Base-by-base conservation (phyloP, 805 yeast genomes). In the Jamesozyma piceae region DNA sequence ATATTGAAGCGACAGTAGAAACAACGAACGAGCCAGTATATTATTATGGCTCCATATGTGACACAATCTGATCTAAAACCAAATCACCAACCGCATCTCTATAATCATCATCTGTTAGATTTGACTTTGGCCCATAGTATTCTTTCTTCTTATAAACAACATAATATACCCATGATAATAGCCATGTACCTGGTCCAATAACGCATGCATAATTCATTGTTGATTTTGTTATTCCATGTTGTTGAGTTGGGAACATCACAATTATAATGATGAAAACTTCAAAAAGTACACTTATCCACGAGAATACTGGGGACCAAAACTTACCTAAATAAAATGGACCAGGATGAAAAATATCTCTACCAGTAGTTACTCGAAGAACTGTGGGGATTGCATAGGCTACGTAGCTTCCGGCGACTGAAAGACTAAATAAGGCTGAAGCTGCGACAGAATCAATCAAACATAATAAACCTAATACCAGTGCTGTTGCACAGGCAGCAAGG, bases 181-280 rank as follows among this genome's bases (percentile, higher is more conserved):
- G 46, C 82, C 85, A 77, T 14, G 73, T 70, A 21, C 78, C 78
- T 21, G 76, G 75, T 30, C 77, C 80, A 45, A 82, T 75, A 4
- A 77, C 85, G 53, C 73, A 72, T 1, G 87, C 75, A 55, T 82
- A 83, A 61, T 83, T 83, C 92, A 83, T 82, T 5, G 74, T 62
- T 0, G 62, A 60, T 43, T 65, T 67, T 10, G 51, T 46, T 5
- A 60, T 52, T 15, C 47, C 47, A 27, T 49, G 48, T 39, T 59
- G 59, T 18, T 71, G 63, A 27, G 54, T 39, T 26, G 92, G 90
- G 66, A 81, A 74, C 80, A 77, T 76, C 33, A 73, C 67, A 60
- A 81, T 59, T 20, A 77, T 62, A 28, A 80, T 74, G 44, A 73
- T 71, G 50, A 71, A 82, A 0, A 54, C 47, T 41, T 75, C 70